These are phyloP conservation scores for Aeschynomene evenia DNA, from an alignment of 306 rosid species.

Conservation along the genomic window DNA sequence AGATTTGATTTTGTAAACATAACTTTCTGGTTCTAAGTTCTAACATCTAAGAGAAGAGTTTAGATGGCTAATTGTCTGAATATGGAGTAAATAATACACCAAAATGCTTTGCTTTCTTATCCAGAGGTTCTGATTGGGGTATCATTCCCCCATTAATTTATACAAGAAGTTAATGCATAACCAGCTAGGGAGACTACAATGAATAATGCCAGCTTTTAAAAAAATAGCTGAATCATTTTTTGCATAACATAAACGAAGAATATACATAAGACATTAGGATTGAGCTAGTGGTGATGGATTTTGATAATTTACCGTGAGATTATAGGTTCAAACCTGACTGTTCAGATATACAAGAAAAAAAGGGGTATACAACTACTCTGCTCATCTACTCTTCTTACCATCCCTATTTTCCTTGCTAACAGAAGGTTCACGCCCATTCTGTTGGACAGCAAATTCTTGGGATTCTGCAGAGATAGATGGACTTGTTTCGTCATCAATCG, in stretches of 20 bases:
- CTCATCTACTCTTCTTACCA: slow-evolving; percentile 14
- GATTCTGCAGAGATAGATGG: slow-evolving; percentile 40
- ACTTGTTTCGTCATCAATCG: slow-evolving; percentile 51
- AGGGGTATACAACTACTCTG: slow-evolving; percentile 6
- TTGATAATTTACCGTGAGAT: too few species aligned
- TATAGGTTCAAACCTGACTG: too few species aligned
- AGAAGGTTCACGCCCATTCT: slow-evolving; percentile 41
- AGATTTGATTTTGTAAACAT: not conserved
- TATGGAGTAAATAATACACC: not conserved
- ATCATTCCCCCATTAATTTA: slow-evolving; percentile 1
- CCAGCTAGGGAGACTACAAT: slow-evolving; percentile 12
- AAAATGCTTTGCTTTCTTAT: not conserved
- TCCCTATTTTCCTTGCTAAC: slow-evolving; percentile 49
- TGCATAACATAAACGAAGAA: slow-evolving; percentile 12
- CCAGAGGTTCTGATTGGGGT: not conserved
- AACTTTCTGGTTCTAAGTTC: not conserved
- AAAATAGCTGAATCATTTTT: slow-evolving; percentile 57
- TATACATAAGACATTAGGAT: too few species aligned
- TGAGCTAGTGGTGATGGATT: too few species aligned
- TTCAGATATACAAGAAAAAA: too few species aligned
- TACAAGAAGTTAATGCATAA: not conserved
- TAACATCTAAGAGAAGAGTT: not conserved
- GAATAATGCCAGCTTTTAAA: slow-evolving; percentile 57
- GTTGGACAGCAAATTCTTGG: slow-evolving; percentile 46
- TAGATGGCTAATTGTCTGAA: not conserved